Evolutionary conservation across 306 rosid species (phyloP).

Genomic region (Prunus campanulata): DNA sequence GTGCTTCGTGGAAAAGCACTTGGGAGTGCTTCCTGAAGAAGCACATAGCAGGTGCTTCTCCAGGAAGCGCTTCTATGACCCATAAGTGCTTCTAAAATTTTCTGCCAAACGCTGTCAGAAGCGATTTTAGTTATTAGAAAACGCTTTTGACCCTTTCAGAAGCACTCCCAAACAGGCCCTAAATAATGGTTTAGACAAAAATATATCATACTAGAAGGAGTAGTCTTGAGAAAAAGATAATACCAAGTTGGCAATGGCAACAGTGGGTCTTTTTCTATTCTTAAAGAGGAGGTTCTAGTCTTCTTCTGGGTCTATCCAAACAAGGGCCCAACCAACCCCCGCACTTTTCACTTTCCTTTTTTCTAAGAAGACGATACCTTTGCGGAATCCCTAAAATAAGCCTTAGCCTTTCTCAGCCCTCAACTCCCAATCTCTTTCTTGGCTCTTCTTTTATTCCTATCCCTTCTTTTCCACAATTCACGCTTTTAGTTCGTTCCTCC

Average conservation of each 20-base stretch:
- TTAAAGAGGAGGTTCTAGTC: constrained; percentile 14
- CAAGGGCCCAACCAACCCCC: constrained; percentile 32
- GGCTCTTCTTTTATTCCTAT: not conserved
- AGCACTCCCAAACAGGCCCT: too few species aligned
- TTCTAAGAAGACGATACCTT: constrained; percentile 11
- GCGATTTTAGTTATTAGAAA: too few species aligned
- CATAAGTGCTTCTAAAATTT: too few species aligned
- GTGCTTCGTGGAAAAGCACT: too few species aligned
- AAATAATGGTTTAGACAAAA: not conserved
- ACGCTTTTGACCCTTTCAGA: too few species aligned
- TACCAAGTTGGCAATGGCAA: constrained; percentile 8
- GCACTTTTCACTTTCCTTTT: constrained; percentile 38
- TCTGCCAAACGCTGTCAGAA: too few species aligned
- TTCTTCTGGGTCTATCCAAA: constrained; percentile 7
- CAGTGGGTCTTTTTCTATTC: constrained; percentile 9
- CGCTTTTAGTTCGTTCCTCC: constrained; percentile 15
- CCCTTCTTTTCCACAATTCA: constrained; percentile 21
- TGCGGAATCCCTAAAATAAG: constrained; percentile 37
- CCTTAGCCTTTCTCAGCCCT: constrained; percentile 10
- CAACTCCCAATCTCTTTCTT: not conserved
- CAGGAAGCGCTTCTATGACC: too few species aligned
- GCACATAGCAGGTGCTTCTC: too few species aligned
- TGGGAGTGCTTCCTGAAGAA: too few species aligned
- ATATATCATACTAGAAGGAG: not conserved
- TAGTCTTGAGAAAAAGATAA: too few species aligned